Percentiles rank a stretch among this genome's conserved stretches.
Evolutionary conservation across 805 yeast genomes (phyloP).

Genomic region (Yamadazyma olivae): DNA sequence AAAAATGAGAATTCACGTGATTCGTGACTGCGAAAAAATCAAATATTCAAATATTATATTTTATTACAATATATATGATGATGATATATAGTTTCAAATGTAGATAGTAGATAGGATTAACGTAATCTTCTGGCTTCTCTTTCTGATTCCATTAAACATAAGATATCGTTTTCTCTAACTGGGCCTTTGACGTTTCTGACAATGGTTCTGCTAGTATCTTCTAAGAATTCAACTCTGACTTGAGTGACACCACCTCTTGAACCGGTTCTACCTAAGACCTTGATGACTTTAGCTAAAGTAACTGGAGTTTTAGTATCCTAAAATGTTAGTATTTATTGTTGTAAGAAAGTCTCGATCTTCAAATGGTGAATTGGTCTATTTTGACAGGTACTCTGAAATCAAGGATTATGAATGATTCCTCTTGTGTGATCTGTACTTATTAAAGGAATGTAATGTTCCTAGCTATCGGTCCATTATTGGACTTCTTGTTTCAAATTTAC

Average conservation of each 20-base stretch:
- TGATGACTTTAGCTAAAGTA: conserved; percentile 98
- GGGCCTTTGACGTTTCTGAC: conserved; percentile 52
- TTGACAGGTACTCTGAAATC: not conserved
- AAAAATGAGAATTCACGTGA: conserved; percentile 5
- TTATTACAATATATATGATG: conserved; percentile 5
- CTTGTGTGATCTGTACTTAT: too few relatives aligned
- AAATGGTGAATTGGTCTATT: too few relatives aligned
- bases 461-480: too few relatives aligned
- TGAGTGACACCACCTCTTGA: conserved; percentile 92
- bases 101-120: conserved; percentile 32
- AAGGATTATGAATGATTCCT: not conserved
- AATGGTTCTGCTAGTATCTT: conserved; percentile 46
- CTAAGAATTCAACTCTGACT: conserved; percentile 48
- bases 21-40: conserved; percentile 7
- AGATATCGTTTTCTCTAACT: conserved; percentile 76
- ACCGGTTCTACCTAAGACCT: conserved; percentile 99
- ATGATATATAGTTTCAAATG: conserved; percentile 1
- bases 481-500: too few relatives aligned
- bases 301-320: conserved; percentile 71
- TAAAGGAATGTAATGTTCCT: too few relatives aligned
- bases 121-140: conserved; percentile 98
- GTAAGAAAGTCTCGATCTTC: too few relatives aligned
- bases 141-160: conserved; percentile 99
- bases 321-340: conserved; percentile 15
- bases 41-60: conserved; percentile 2